Percentiles rank a stretch among this genome's conserved stretches.
These are phyloP conservation scores for Hydrangea macrophylla DNA, from an alignment of 148 eudicot genomes.

Conservation along the genomic window DNA sequence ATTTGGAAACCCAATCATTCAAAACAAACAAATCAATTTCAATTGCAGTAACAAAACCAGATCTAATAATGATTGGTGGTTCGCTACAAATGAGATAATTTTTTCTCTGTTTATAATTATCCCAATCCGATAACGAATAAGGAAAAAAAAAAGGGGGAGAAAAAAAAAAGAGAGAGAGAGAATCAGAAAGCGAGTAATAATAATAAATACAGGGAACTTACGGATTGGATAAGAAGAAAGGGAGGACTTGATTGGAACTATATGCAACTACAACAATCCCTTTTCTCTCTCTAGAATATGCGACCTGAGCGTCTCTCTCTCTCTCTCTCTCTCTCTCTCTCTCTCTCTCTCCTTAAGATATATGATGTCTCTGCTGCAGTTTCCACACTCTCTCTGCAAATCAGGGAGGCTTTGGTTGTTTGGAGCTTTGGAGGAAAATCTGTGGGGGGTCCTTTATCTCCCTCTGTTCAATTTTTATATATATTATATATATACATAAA, in stretches of 20 bases:
- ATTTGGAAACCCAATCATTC: neutral
- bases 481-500: neutral
- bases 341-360: constrained; percentile 12
- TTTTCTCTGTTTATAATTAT: neutral
- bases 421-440: constrained; percentile 11
- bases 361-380: constrained; percentile 10
- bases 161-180: no score
- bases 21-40: neutral
- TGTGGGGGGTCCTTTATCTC: constrained; percentile 13
- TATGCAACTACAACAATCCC: constrained; percentile 13
- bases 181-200: constrained; percentile 9
- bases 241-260: constrained; percentile 18
- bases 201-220: constrained; percentile 49
- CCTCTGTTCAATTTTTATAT: neutral
- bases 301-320: no score
- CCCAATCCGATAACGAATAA: neutral
- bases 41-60: constrained; percentile 22
- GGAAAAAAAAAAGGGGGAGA: constrained; percentile 1
- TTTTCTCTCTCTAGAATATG: no score
- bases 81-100: neutral
- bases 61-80: constrained; percentile 20
- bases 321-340: constrained; percentile 4
- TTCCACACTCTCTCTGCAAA: constrained; percentile 27
- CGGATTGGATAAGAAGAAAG: constrained; percentile 44
- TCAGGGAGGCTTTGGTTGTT: constrained; percentile 11